A percentile compares a stretch with the other conserved stretches of the same genome.
Conservation (phyloP, 2,329 filamentous ascomycete genomes). For the Ophiostoma sp. region DNA sequence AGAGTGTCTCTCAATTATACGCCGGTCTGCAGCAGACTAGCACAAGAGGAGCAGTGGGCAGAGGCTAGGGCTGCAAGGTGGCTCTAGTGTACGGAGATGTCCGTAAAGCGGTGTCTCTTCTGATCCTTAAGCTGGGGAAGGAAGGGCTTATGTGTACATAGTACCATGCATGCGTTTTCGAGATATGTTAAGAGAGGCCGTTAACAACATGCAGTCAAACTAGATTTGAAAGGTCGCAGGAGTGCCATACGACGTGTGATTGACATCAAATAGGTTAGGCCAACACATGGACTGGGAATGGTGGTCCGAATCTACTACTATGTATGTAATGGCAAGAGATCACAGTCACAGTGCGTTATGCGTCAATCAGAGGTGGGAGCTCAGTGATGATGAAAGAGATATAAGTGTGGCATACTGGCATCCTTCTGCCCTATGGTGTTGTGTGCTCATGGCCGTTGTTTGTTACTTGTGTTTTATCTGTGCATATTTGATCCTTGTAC, state of each 20-base stretch:
- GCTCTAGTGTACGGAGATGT: background rate
- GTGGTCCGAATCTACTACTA: background rate
- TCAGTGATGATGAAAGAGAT: background rate
- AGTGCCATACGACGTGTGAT: background rate
- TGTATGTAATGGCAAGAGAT: background rate
- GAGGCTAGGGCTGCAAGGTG: slow-evolving; percentile 1
- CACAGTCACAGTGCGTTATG: background rate
- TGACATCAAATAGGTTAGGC: background rate
- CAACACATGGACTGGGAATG: background rate
- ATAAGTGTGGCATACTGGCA: background rate
- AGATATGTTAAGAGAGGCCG: background rate
- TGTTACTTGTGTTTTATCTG: background rate
- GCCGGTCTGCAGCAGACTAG: background rate
- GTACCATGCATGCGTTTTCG: background rate
- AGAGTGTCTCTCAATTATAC: background rate
- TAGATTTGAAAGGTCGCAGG: background rate
- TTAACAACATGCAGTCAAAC: background rate
- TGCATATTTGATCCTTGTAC: too few relatives aligned
- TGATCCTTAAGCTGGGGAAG: background rate
- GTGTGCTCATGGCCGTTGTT: background rate
- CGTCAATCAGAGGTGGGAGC: background rate
- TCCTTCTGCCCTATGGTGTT: background rate
- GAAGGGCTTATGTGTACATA: background rate
- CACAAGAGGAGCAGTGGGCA: background rate
- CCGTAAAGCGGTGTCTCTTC: background rate